Evolutionary conservation across 1,284 basidiomycete species (phyloP), one percentile per base, ranked within the genome.

Genomic region (Ganoderma leucocontextum): DNA sequence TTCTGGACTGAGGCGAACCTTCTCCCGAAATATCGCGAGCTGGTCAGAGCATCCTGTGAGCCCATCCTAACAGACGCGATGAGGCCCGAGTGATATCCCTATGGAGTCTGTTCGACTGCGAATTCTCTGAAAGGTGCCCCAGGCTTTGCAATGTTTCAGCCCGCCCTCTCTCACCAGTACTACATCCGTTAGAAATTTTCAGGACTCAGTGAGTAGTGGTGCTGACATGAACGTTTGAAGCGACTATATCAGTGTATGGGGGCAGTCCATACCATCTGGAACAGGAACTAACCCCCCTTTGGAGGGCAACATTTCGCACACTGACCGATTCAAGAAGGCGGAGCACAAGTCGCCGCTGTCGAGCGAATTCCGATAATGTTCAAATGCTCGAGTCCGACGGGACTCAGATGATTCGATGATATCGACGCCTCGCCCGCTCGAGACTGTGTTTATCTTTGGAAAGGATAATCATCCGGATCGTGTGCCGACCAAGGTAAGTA

Each of bases 321-420:
- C 47, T 10, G 47, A 13, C 44, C n/a, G 44, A 29, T 29, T 29
- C 29, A 29, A 29, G 29, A 22, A 49, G 44, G 19, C 22, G n/a
- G 17, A 4, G 22, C 47, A 49, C 47, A 25, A 25, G 47, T 15
- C 15, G 22, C 47, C 44, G 12, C 47, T 49, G 25, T 49, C 13
- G 44, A 47, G 44, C 44, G 47, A 49, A 49, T 49, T 49, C 47
- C 47, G 47, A 49, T 49, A 49, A 49, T 49, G 47, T 49, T 10
- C 22, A 49, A 49, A 49, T 22, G 12, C 22, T 49, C 4, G 47
- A 49, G 47, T 49, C 22, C 10, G 10, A 13, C 47, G 47, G 22
- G 8, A 10, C 25, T n/a, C 47, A 25, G 47, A 25, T 25, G n/a
- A 49, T 25, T 49, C 47, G 47, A 49, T 13, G 47, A 49, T 13